Base-by-base conservation (phyloP, 1,139 yeast species). In the Protomyces arabidopsidicola region DNA sequence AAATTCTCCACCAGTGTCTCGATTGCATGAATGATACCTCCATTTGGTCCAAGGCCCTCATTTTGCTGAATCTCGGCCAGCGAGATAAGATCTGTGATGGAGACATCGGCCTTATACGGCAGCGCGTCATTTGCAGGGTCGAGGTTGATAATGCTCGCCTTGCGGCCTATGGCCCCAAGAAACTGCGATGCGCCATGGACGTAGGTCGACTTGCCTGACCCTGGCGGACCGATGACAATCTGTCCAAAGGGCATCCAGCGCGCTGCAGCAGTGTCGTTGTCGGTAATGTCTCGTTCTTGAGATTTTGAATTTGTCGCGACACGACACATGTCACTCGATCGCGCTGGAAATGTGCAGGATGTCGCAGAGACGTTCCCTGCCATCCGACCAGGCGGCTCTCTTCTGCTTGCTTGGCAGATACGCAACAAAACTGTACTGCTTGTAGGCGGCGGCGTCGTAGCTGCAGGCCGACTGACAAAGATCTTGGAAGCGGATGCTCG, bases 31-130 rank as follows among this genome's bases (percentile, higher is more conserved):
- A 93, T 81, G 64, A 93, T 79, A 0, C 95, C 98, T 51, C 98
- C 99, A 70, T 93, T 93, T 4, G 98, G 98, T 0, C 99, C 99
- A 60, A 90, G 78, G 53, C 88, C 89, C 78, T 90, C 81, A 74
- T 90, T 97, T 69, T 90, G 97, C 95, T 91, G 91, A n/a, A 91
- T 97, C 75, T 93, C 98, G 68, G 90, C 93, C 58, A 93, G 77
- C 0, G 96, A 88, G 58, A 95, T 88, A 71, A 93, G 80, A 73
- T 93, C 97, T 70, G 97, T 80, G 53, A 95, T 91, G 73, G 95
- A 98, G 54, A 95, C 77, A 0, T 88, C 88, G 71, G 91, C 87
- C 1, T 90, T 89, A 72, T 95, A 95, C 4, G 88, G 87, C 27
- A 87, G 72, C 53, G 81, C 75, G 73, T 91, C 98, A 73, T 95